Evolutionary conservation across 176 grass and related monocot genomes (phyloP).

Genomic region (Triticum urartu): DNA sequence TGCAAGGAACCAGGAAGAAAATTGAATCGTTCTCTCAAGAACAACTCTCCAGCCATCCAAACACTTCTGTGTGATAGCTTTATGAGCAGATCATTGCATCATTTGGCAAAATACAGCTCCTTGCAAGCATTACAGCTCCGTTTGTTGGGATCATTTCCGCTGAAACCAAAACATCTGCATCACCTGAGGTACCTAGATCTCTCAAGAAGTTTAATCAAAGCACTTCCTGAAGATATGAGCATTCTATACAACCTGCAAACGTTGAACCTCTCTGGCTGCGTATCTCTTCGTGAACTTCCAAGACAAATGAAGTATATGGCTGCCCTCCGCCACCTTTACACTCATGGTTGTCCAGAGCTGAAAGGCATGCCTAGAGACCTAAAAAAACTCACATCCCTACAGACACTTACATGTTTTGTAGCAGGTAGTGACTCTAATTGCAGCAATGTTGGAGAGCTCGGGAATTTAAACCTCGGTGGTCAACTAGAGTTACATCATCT

Average conservation of each 20-base stretch:
- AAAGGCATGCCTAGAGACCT: neutral
- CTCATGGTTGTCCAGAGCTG: neutral
- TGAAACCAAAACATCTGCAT: neutral
- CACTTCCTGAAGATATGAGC: conserved; percentile 15
- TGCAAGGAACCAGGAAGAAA: neutral
- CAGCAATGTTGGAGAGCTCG: neutral
- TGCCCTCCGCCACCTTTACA: neutral
- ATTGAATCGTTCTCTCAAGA: neutral
- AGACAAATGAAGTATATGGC: conserved; percentile 26
- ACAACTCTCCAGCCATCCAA: neutral
- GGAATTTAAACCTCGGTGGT: conserved; percentile 3
- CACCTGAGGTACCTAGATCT: conserved; percentile 16
- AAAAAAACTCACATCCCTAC: neutral
- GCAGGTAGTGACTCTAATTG: neutral
- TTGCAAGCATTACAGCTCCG: neutral
- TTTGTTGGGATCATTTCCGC: neutral
- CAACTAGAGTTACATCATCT: neutral
- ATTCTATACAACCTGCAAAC: neutral
- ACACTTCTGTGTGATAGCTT: neutral
- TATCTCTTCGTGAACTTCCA: neutral
- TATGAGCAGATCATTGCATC: neutral
- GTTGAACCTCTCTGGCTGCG: neutral
- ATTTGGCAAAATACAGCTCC: neutral
- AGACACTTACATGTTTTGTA: conserved; percentile 20
- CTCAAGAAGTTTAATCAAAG: neutral